A percentile compares a stretch with the other conserved stretches of the same genome.
These are phyloP conservation scores for Cajanus cajan DNA, from an alignment of 306 rosid genomes.

Conservation along the genomic window DNA sequence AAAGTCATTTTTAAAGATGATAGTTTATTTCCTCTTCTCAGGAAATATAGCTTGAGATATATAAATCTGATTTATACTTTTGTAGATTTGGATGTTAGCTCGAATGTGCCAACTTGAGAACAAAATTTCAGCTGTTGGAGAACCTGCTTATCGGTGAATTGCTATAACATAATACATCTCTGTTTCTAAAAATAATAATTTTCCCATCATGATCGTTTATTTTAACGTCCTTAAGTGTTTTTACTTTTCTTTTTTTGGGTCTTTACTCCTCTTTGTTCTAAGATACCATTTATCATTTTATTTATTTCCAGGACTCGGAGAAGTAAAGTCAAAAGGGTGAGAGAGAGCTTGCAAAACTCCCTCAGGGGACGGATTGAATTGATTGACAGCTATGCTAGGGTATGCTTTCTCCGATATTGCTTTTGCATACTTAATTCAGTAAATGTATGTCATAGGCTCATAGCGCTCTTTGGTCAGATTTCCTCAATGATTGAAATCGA, in stretches of 20 bases:
- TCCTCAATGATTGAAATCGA: constrained; percentile 97
- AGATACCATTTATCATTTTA: constrained; percentile 6
- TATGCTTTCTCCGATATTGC: constrained; percentile 37
- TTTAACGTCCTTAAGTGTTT: not conserved
- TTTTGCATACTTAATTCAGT: constrained; percentile 10
- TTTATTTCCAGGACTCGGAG: constrained; percentile 58
- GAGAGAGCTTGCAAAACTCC: constrained; percentile 80
- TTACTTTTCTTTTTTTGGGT: too few relatives aligned
- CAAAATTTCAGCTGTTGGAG: constrained; percentile 93
- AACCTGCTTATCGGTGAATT: constrained; percentile 83
- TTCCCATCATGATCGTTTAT: not conserved
- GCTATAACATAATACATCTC: constrained; percentile 13
- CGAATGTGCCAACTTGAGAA: constrained; percentile 97
- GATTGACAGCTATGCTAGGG: constrained; percentile 90
- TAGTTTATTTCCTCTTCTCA: constrained; percentile 22
- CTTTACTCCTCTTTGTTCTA: constrained; percentile 10
- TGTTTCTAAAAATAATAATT: constrained; percentile 10
- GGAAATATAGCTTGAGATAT: constrained; percentile 14
- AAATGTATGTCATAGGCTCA: constrained; percentile 22
- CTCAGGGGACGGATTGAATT: constrained; percentile 77
- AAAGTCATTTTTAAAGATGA: not conserved
- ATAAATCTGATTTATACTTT: constrained; percentile 12
- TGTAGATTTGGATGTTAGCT: constrained; percentile 96
- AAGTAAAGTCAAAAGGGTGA: constrained; percentile 77
- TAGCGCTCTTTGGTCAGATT: constrained; percentile 47